These are phyloP conservation scores for Metarhizium guizhouense DNA, from an alignment of 2,329 filamentous ascomycete species.

Conservation along the genomic window DNA sequence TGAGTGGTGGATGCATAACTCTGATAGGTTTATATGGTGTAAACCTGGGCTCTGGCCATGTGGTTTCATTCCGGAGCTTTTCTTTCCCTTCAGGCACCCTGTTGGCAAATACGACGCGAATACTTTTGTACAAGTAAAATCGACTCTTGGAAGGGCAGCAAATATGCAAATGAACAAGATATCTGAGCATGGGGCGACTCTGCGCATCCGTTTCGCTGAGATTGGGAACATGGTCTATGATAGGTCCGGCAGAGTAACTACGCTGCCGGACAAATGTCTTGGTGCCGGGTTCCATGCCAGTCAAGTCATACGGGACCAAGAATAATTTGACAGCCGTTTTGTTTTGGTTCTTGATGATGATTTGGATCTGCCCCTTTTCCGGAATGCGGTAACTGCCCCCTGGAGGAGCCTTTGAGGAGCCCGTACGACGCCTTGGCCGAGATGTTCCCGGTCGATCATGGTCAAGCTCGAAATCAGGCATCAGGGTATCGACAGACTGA, in stretches of 20 bases:
- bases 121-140: constrained; percentile 83
- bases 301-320: constrained; percentile 83
- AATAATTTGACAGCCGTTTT: constrained; percentile 97
- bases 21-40: constrained; percentile 68
- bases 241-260: constrained; percentile 80
- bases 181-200: constrained; percentile 68
- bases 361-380: constrained; percentile 86
- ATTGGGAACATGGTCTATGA: constrained; percentile 56
- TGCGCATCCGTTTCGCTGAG: constrained; percentile 14
- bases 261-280: constrained; percentile 96
- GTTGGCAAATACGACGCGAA: constrained; percentile 94
- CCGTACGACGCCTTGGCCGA: constrained; percentile 44
- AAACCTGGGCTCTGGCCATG: constrained; percentile 79
- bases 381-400: constrained; percentile 92
- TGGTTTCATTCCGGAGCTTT: constrained; percentile 80
- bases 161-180: constrained; percentile 87
- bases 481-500: constrained; percentile 11
- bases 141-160: constrained; percentile 77
- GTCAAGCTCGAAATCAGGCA: constrained; percentile 16
- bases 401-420: constrained; percentile 51
- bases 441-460: constrained; percentile 20
- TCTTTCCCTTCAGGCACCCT: constrained; percentile 93
- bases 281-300: constrained; percentile 85
- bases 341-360: constrained; percentile 96
- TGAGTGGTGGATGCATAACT: constrained; percentile 35